Conservation (phyloP, 2,329 filamentous ascomycete species). For the Phoma sp. region DNA sequence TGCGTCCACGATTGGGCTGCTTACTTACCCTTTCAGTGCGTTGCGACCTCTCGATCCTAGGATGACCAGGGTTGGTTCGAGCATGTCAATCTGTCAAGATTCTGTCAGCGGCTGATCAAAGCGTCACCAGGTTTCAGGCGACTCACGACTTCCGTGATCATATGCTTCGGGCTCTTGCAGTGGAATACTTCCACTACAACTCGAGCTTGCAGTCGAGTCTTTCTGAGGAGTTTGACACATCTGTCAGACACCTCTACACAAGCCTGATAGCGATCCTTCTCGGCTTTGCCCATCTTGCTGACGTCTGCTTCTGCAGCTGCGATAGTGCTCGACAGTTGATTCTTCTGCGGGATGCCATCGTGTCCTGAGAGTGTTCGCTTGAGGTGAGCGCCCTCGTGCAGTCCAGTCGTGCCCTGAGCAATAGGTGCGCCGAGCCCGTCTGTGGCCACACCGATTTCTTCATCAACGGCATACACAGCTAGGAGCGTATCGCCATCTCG, state of each 20-base stretch:
- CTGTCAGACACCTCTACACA: constrained; percentile 84
- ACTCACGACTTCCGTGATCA: constrained; percentile 87
- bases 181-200: constrained; percentile 96
- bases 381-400: constrained; percentile 73
- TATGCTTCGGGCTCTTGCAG: constrained; percentile 95
- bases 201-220: constrained; percentile 89
- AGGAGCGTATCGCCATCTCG: constrained; percentile 93
- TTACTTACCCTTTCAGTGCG: constrained; percentile 84
- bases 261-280: constrained; percentile 80
- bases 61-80: constrained; percentile 90
- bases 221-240: constrained; percentile 83
- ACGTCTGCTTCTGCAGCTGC: constrained; percentile 46
- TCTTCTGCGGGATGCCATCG: constrained; percentile 44
- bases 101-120: constrained; percentile 31
- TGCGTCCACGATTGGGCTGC: constrained; percentile 10
- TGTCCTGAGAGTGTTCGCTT: constrained; percentile 67
- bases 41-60: constrained; percentile 90
- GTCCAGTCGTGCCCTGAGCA: constrained; percentile 76
- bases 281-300: constrained; percentile 58
- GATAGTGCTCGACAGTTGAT: constrained; percentile 45
- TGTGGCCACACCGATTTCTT: constrained; percentile 68
- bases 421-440: constrained; percentile 61
- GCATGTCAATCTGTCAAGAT: constrained; percentile 73
- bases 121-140: constrained; percentile 18
- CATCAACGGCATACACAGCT: constrained; percentile 91